Conservation (phyloP, 805 yeast species). For the Cyberlindnera maritima region DNA sequence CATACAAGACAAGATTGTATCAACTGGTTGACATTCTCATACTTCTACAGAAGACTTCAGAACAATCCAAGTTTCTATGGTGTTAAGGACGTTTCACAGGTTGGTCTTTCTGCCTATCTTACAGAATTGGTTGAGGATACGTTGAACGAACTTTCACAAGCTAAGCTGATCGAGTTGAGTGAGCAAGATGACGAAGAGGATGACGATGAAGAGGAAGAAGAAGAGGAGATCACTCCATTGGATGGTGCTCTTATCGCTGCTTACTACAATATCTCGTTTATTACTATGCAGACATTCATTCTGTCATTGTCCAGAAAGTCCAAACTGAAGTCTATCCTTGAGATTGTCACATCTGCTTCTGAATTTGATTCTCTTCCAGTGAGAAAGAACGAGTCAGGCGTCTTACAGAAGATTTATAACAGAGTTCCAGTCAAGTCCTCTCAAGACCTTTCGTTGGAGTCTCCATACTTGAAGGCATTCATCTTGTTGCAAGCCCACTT, state of each 20-base stretch:
- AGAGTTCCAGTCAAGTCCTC: slow-evolving; percentile 61
- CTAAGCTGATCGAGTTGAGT: slow-evolving; percentile 60
- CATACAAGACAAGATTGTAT: slow-evolving; percentile 77
- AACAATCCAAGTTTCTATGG: slow-evolving; percentile 89
- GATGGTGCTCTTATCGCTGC: slow-evolving; percentile 76
- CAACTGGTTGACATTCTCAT: slow-evolving; percentile 85
- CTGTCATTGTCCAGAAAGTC: slow-evolving; percentile 51
- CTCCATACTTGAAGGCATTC: slow-evolving; percentile 69
- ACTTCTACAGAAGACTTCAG: slow-evolving; percentile 76
- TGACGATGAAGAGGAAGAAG: slow-evolving; percentile 27
- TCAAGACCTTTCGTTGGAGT: slow-evolving; percentile 31
- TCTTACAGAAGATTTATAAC: slow-evolving; percentile 49
- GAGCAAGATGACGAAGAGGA: slow-evolving; percentile 36
- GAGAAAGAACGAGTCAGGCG: slow-evolving; percentile 54
- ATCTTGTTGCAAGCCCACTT: slow-evolving; percentile 79
- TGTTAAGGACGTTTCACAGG: slow-evolving; percentile 56
- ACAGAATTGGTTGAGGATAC: slow-evolving; percentile 81
- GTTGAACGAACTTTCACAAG: slow-evolving; percentile 57
- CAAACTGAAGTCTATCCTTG: slow-evolving; percentile 59
- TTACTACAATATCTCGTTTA: slow-evolving; percentile 62
- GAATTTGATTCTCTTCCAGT: slow-evolving; percentile 73
- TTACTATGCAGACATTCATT: slow-evolving; percentile 62
- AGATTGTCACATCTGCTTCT: slow-evolving; percentile 59
- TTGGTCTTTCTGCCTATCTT: slow-evolving; percentile 75
- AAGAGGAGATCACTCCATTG: slow-evolving; percentile 49